A percentile compares a stretch with the other conserved stretches of the same genome.
These are phyloP conservation scores for Agrocybe praecox DNA, from an alignment of 768 basidiomycete genomes.

Conservation along the genomic window DNA sequence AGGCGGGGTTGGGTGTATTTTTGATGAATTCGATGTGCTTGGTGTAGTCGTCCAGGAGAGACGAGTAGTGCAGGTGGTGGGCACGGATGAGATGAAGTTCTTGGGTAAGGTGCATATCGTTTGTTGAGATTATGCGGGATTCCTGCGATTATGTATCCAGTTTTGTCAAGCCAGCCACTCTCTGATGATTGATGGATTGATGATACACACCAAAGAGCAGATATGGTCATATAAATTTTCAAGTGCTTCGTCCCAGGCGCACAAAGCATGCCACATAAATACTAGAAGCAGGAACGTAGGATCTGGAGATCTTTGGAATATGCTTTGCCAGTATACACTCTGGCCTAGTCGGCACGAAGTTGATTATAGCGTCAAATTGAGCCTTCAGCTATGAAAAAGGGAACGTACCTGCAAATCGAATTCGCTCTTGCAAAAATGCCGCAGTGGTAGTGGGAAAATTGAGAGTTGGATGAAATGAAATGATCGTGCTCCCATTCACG, in stretches of 20 bases:
- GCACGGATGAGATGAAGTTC: conserved; percentile 62
- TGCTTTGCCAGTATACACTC: conserved; percentile 50
- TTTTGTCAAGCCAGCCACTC: no score
- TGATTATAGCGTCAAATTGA: not conserved
- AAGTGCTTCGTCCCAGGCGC: conserved; percentile 63
- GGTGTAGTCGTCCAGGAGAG: conserved; percentile 55
- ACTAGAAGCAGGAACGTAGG: conserved; percentile 58
- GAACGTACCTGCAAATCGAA: conserved; percentile 44
- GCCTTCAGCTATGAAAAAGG: not conserved
- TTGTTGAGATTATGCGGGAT: conserved; percentile 43
- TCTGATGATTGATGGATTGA: no score
- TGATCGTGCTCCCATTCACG: conserved; percentile 46
- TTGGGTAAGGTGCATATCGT: conserved; percentile 47
- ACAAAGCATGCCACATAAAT: conserved; percentile 61
- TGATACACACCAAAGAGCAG: conserved; percentile 40
- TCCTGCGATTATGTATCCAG: conserved; percentile 42
- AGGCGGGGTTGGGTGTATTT: conserved; percentile 53
- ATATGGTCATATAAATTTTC: conserved; percentile 56
- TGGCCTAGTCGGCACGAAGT: conserved; percentile 27
- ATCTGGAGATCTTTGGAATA: conserved; percentile 43
- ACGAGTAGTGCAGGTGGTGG: conserved; percentile 58
- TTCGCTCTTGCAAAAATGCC: conserved; percentile 44
- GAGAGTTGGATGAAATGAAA: conserved; percentile 48
- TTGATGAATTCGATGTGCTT: conserved; percentile 54
- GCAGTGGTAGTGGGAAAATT: conserved; percentile 43